Base-by-base conservation (phyloP, 116 monocot genomes). In the Trichopus zeylanicus region DNA sequence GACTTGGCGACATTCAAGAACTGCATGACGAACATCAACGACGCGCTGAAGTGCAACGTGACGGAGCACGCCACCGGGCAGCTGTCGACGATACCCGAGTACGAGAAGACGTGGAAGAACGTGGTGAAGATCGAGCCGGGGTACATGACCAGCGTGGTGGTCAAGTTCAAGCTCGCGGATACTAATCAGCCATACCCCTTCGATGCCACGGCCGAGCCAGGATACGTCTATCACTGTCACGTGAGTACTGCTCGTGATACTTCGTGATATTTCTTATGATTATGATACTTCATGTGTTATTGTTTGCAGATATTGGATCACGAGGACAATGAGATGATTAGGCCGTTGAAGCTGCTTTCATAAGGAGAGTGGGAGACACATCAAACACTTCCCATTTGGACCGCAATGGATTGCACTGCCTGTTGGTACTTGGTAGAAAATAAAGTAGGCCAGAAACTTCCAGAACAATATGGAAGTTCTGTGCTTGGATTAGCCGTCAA, bases 271-370 rank as follows among this genome's bases (percentile, higher is more conserved):
- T n/a, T n/a, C n/a, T n/a, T n/a, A n/a, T n/a, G n/a, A n/a, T n/a
- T n/a, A n/a, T n/a, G n/a, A n/a, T n/a, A n/a, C n/a, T n/a, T n/a
- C n/a, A n/a, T n/a, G n/a, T n/a, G n/a, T n/a, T n/a, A n/a, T n/a
- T n/a, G n/a, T n/a, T n/a, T n/a, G 73, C 79, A 90, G 85, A 90
- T 90, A 63, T 48, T 85, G 68, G 90, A 90, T 66, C 90, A 90
- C 26, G 90, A 90, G 39, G 90, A 90, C 54, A 85, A 90, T 61
- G 74, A 48, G 48, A 90, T 85, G 85, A 85, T 90, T 67, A 72
- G 90, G 53, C 90, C 90, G 15, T 19, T 90, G 48, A 76, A 76
- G 68, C 56, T 84, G 4, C n/a, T n/a, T n/a, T n/a, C n/a, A n/a
- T n/a, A n/a, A n/a, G n/a, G n/a, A n/a, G n/a, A n/a, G n/a, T n/a